Evolutionary conservation across 176 grass and related monocot genomes (phyloP), one percentile per base, ranked within the genome.

Genomic region (Calamus simplicifolius): DNA sequence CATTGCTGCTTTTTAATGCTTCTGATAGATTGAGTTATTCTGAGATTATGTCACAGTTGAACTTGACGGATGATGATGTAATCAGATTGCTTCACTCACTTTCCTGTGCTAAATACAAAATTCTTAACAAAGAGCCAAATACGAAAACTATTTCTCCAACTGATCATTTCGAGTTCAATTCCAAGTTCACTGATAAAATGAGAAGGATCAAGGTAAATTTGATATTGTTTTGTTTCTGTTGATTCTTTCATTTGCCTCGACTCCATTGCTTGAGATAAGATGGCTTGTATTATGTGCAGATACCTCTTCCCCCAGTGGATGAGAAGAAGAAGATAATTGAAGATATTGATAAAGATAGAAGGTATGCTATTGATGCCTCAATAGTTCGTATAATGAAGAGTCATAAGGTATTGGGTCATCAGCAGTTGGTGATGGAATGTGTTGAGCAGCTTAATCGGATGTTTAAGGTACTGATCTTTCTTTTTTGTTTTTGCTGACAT

Each of bases 61-160:
- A 63, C 18, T 62, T 73, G 70, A 28, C 59, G 21, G 59, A 73
- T 43, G 57, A 73, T 62, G 70, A 73, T 63, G 58, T 63, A 5
- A 52, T 63, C 16, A 73, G 70, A 62, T 73, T 73, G 59, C 70
- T 73, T 54, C 70, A 15, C 67, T 97, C 87, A 59, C 92, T 97
- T 23, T 97, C 87, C 49, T 97, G 92, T 8, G 92, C 92, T 0
- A 97, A 88, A 57, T 91, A 97, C 75, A 97, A 97, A 73, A 97
- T 97, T 74, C 84, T 97, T 49, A 88, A 72, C 62, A 97, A 97
- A 56, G 87, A 88, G 49, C 87, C 87, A 60, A 81, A 80, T 77
- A 90, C 85, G 15, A 91, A 89, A 74, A 57, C 69, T 52, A 97
- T 97, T 30, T 97, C 84, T 4, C 72, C 80, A 13, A 91, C 65